Evolutionary conservation across 2,329 filamentous ascomycete species (phyloP).

Genomic region (Neofusicoccum sp.): DNA sequence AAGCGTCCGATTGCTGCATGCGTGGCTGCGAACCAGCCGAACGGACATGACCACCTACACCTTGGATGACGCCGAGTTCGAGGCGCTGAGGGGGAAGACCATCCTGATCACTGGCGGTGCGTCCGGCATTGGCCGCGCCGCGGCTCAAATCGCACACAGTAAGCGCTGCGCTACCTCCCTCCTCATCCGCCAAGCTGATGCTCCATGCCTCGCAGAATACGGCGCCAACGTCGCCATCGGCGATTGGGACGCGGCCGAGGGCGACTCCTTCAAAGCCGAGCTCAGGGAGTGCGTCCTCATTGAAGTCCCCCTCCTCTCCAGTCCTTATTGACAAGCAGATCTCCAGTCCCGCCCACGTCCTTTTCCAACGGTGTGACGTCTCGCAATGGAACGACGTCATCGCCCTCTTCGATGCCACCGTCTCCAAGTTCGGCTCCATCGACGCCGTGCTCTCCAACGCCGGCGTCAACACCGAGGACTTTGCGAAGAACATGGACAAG

Average conservation of each 20-base stretch:
- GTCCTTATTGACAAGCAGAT: not conserved
- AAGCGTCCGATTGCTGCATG: too few relatives aligned
- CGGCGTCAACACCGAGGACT: conserved; percentile 19
- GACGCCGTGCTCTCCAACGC: conserved; percentile 21
- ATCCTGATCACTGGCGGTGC: conserved; percentile 27
- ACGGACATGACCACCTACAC: not conserved
- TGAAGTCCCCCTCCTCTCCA: not conserved
- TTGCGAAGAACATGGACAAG: conserved; percentile 9
- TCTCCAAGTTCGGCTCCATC: conserved; percentile 10
- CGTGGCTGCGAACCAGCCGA: too few relatives aligned
- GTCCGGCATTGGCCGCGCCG: conserved; percentile 24
- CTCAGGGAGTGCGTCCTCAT: conserved; percentile 7
- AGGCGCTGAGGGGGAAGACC: conserved; percentile 22
- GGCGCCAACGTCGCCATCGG: conserved; percentile 26
- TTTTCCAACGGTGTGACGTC: conserved; percentile 13
- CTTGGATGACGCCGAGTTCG: not conserved
- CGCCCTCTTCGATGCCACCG: conserved; percentile 13
- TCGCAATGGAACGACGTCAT: not conserved
- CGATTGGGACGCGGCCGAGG: conserved; percentile 23
- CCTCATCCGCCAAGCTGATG: not conserved
- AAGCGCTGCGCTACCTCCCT: not conserved
- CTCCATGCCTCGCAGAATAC: conserved; percentile 18
- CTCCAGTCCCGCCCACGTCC: not conserved
- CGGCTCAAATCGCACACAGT: conserved; percentile 25
- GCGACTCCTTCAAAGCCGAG: conserved; percentile 19